These are phyloP conservation scores for Melanogaster broomeanus DNA, from an alignment of 768 basidiomycete species.

Conservation along the genomic window DNA sequence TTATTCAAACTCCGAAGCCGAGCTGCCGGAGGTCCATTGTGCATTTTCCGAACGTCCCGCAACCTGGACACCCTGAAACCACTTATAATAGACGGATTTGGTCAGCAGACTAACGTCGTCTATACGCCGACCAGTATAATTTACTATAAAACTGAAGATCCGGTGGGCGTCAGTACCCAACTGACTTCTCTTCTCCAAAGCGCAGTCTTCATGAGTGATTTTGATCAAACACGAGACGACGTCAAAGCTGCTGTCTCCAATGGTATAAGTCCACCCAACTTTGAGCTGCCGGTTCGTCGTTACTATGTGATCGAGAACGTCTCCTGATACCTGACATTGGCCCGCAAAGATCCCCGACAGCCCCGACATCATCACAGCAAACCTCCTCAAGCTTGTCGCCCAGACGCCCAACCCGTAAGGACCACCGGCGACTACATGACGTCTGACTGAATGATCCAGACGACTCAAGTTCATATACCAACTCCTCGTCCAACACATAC, in stretches of 20 bases:
- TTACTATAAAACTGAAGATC: too few species aligned
- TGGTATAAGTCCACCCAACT: constrained; percentile 38
- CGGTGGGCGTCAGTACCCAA: too few species aligned
- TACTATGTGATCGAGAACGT: background rate
- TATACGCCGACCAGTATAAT: too few species aligned
- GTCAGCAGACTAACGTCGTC: too few species aligned
- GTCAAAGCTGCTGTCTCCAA: constrained; percentile 38
- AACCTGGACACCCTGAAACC: too few species aligned
- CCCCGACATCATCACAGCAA: constrained; percentile 51
- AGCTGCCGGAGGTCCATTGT: too few species aligned
- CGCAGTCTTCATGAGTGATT: constrained; percentile 14
- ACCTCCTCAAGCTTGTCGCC: constrained; percentile 41
- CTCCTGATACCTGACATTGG: background rate
- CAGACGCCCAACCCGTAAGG: constrained; percentile 43
- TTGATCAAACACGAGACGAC: constrained; percentile 3
- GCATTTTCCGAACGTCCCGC: too few species aligned
- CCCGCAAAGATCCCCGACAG: constrained; percentile 44
- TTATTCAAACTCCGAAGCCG: too few species aligned
- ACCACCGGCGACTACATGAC: background rate
- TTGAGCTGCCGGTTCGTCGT: constrained; percentile 42
- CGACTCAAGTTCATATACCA: constrained; percentile 50
- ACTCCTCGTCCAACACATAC: constrained; percentile 64
- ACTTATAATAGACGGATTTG: too few species aligned
- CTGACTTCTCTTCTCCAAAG: too few species aligned
- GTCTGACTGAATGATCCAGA: constrained; percentile 18